Base-by-base conservation (phyloP, 257 asterid species). In the Avicennia marina region DNA sequence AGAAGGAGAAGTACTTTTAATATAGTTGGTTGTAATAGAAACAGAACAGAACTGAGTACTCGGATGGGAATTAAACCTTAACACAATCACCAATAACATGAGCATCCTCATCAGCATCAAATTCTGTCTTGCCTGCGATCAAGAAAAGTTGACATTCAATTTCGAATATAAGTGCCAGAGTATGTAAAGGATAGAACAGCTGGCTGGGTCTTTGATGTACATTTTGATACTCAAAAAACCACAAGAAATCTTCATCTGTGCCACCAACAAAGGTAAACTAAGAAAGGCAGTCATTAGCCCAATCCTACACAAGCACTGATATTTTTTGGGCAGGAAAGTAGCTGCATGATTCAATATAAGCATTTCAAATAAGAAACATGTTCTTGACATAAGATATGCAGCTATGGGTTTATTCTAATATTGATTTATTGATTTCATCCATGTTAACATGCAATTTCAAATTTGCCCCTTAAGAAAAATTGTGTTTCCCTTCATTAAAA, bases 71-170 rank as follows among this genome's bases (percentile, higher is more conserved):
- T 33, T 73, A 33, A 57, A 91, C 98, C 98, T 91, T 91, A 63
- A 91, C 85, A 53, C 98, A 91, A 66, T 91, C 98, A 8, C 95
- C 98, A 67, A 88, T 78, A 58, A 91, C 95, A 78, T 91, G 98
- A 70, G 98, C 95, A 69, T 91, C 98, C 80, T 91, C 98, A 47
- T 81, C 81, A 11, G 82, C 81, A 48, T 67, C 72, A 67, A 91
- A 89, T 73, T 88, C 95, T 49, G 83, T 60, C 80, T 81, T 88
- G 60, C 98, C 98, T 91, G 55, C 52, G 18, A 39, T 43, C 64
- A 65, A 66, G 57, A 19, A 40, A 56, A 56, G n/a, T 54, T 43
- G 34, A 46, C 53, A 53, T 50, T 40, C 38, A 55, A 27, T 41
- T 8, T 31, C 22, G 13, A 22, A 24, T 32, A 26, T 24, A 56